Evolutionary conservation across 192 early-diverging fungal genomes (phyloP).

Genomic region (Gryganskiella cystojenkinii): DNA sequence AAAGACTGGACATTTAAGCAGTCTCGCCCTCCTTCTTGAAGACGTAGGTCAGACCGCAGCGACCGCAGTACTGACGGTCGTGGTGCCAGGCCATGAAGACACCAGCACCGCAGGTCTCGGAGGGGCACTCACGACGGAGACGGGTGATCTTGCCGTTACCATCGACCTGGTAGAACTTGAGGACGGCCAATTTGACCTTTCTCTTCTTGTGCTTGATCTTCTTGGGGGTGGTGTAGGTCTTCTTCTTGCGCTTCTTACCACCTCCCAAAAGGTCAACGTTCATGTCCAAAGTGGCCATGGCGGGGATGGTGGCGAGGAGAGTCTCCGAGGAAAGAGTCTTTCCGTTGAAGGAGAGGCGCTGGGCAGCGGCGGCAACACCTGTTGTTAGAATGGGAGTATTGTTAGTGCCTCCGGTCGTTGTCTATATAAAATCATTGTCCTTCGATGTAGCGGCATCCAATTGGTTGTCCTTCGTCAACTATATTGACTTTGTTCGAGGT

Average conservation of each 20-base stretch:
- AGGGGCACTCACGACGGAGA: slow-evolving; percentile 99
- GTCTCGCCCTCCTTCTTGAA: slow-evolving; percentile 81
- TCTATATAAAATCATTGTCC: neutral
- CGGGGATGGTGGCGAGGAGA: slow-evolving; percentile 41
- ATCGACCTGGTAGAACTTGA: slow-evolving; percentile 99
- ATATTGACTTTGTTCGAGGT: slow-evolving; percentile 5
- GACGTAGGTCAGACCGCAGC: slow-evolving; percentile 96
- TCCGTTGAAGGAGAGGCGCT: slow-evolving; percentile 68
- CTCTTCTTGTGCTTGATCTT: slow-evolving; percentile 99
- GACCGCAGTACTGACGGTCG: slow-evolving; percentile 99
- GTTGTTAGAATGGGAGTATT: neutral
- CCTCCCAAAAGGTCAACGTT: slow-evolving; percentile 76
- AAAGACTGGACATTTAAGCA: slow-evolving; percentile 43
- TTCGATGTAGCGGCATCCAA: too few relatives aligned
- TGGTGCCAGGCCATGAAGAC: slow-evolving; percentile 99
- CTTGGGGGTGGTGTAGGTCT: slow-evolving; percentile 99
- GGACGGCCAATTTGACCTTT: slow-evolving; percentile 99
- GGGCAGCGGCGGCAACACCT: slow-evolving; percentile 70
- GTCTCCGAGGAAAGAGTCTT: slow-evolving; percentile 54
- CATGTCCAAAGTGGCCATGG: slow-evolving; percentile 59
- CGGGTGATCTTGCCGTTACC: slow-evolving; percentile 97
- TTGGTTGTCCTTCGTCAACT: too few relatives aligned
- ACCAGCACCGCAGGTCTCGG: slow-evolving; percentile 96
- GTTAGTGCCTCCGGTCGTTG: too few relatives aligned
- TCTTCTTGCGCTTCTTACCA: slow-evolving; percentile 99